Conservation (phyloP, 202 grass and related monocot species). For the Thinopyrum obtusiflorum region DNA sequence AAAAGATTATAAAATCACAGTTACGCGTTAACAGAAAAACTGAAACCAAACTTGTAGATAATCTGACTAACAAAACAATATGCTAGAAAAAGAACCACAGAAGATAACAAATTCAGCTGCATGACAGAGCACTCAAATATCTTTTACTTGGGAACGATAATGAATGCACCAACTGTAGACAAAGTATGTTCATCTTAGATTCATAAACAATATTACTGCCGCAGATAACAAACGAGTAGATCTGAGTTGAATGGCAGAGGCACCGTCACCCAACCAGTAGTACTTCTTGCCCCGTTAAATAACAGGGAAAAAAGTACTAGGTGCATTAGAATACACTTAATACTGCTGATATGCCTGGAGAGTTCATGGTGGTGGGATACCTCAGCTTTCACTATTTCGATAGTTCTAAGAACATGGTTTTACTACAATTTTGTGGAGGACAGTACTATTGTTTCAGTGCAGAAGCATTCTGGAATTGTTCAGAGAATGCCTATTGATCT, state of each 20-base stretch:
- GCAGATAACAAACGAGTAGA: constrained; percentile 2
- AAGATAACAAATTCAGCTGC: neutral
- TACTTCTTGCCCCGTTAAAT: neutral
- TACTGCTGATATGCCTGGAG: neutral
- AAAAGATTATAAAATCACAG: neutral
- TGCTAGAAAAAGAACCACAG: neutral
- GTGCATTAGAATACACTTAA: neutral
- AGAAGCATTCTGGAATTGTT: neutral
- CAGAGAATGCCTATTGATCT: neutral
- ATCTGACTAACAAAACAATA: neutral
- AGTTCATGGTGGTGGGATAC: neutral
- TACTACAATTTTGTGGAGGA: neutral
- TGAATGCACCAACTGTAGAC: constrained; percentile 1
- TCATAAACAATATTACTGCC: neutral
- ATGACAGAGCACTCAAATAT: neutral
- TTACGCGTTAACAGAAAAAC: too few species aligned
- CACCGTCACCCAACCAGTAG: neutral
- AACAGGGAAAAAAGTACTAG: neutral
- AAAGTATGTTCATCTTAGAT: neutral
- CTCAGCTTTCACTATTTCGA: neutral
- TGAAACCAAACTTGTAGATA: too few species aligned
- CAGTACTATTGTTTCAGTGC: neutral
- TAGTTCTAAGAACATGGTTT: neutral
- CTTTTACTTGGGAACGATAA: neutral
- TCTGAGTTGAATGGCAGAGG: constrained; percentile 3